These are phyloP conservation scores for Candida albicans DNA, from an alignment of 1,139 yeast species.

Conservation along the genomic window DNA sequence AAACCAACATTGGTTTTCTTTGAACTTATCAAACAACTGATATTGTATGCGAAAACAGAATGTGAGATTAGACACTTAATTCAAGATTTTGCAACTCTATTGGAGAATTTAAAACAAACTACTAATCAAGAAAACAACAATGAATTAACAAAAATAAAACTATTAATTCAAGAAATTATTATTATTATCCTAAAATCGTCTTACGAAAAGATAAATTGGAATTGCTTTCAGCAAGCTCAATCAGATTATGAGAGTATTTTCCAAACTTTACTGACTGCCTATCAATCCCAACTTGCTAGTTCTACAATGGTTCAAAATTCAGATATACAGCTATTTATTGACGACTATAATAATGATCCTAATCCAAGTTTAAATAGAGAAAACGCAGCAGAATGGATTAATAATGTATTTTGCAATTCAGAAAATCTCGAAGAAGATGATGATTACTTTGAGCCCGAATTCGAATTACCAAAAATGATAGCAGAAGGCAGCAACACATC, in stretches of 20 bases:
- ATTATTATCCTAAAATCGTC: neutral
- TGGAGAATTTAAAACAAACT: constrained; percentile 1
- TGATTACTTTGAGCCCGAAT: neutral
- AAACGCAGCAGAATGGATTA: constrained; percentile 5
- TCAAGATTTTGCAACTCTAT: constrained; percentile 3
- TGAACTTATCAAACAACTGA: neutral
- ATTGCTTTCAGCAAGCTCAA: constrained; percentile 5
- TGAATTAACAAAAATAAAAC: neutral
- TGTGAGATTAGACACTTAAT: neutral
- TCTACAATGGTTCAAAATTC: constrained; percentile 6
- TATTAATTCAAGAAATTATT: constrained; percentile 2
- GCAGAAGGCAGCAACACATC: neutral
- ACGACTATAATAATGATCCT: neutral
- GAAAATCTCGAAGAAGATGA: constrained; percentile 1
- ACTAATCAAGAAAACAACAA: neutral
- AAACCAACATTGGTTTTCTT: constrained; percentile 1
- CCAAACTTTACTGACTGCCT: neutral
- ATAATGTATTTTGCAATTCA: constrained; percentile 1
- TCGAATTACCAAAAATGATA: neutral
- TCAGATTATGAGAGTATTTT: constrained; percentile 6
- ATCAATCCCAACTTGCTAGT: neutral
- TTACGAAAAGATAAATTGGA: constrained; percentile 3
- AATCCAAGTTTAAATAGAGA: neutral
- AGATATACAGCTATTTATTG: neutral
- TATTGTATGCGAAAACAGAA: neutral